phyloP scores from a whole-genome alignment of 176 grass and related monocot genomes.

The Coix lacrymajobi region DNA sequence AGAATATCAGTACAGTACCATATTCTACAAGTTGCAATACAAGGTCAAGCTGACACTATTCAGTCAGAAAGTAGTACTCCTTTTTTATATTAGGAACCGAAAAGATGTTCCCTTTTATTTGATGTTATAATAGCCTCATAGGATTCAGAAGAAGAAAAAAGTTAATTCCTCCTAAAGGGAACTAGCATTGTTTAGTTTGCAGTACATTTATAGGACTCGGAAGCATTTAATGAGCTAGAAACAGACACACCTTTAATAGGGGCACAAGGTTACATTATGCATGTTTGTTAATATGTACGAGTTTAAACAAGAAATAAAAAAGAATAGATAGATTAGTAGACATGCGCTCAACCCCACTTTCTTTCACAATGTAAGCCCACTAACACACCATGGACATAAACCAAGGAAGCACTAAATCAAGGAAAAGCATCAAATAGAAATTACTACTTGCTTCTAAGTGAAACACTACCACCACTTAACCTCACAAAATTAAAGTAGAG shows the following conservation, averaged over 20 bases:
- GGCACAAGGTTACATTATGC: background rate
- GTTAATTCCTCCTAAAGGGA: background rate
- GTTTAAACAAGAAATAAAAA: background rate
- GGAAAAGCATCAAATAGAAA: background rate
- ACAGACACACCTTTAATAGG: background rate
- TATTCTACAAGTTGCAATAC: conserved; percentile 13
- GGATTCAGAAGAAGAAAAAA: background rate
- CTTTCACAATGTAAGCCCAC: background rate
- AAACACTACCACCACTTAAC: background rate
- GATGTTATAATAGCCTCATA: background rate
- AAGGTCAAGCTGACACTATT: conserved; percentile 4
- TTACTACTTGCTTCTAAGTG: background rate
- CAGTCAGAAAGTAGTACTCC: background rate
- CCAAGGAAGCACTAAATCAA: background rate
- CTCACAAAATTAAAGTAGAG: background rate
- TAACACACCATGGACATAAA: background rate
- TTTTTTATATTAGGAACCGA: background rate
- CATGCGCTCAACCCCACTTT: background rate
- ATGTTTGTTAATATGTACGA: background rate
- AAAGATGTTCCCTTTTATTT: background rate
- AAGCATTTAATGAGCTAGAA: background rate
- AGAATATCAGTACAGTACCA: background rate
- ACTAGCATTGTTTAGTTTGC: background rate
- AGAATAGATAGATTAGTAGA: background rate
- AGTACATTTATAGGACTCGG: background rate